phyloP scores from a whole-genome alignment of 768 basidiomycete genomes.

The Exidia glandulosa region DNA sequence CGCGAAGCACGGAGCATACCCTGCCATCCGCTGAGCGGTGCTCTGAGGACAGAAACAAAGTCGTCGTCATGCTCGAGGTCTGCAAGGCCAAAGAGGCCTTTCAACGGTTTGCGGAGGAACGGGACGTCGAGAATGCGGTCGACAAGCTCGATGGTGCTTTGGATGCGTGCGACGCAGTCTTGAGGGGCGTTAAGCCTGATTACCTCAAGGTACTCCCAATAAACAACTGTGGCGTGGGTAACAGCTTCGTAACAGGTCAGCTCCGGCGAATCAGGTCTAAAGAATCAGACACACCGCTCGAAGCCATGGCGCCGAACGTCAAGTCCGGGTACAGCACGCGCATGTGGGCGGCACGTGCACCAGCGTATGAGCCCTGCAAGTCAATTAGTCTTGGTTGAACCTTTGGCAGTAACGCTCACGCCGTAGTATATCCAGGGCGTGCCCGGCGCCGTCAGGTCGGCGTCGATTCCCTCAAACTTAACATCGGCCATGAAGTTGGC shows the following conservation, averaged over 20 bases:
- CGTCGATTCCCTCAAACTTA: slow-evolving; percentile 57
- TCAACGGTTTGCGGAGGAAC: slow-evolving; percentile 40
- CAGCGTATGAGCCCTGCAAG: slow-evolving; percentile 74
- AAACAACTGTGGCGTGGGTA: slow-evolving; percentile 69
- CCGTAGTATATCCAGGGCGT: slow-evolving; percentile 94
- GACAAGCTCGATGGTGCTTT: slow-evolving; percentile 45
- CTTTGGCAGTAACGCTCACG: slow-evolving; percentile 15
- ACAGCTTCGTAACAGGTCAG: slow-evolving; percentile 39
- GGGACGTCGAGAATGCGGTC: slow-evolving; percentile 48
- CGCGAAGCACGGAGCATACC: too few relatives aligned
- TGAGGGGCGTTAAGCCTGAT: slow-evolving; percentile 59
- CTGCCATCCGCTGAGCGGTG: slow-evolving; percentile 26
- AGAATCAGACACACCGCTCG: slow-evolving; percentile 39
- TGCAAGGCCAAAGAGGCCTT: slow-evolving; percentile 65
- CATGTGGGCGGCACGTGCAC: slow-evolving; percentile 90
- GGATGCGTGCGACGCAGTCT: slow-evolving; percentile 46
- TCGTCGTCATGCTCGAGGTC: slow-evolving; percentile 64
- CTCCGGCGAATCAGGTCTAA: background rate
- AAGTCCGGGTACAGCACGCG: slow-evolving; percentile 75
- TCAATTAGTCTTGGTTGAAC: background rate
- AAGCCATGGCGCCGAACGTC: slow-evolving; percentile 84
- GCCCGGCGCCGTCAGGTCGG: slow-evolving; percentile 57
- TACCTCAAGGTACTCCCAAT: slow-evolving; percentile 85
- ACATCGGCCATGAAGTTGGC: slow-evolving; percentile 83
- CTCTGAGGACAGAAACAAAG: slow-evolving; percentile 59